Evolutionary conservation across 768 basidiomycete species (phyloP).

Genomic region (Clitopilus passeckerianus): DNA sequence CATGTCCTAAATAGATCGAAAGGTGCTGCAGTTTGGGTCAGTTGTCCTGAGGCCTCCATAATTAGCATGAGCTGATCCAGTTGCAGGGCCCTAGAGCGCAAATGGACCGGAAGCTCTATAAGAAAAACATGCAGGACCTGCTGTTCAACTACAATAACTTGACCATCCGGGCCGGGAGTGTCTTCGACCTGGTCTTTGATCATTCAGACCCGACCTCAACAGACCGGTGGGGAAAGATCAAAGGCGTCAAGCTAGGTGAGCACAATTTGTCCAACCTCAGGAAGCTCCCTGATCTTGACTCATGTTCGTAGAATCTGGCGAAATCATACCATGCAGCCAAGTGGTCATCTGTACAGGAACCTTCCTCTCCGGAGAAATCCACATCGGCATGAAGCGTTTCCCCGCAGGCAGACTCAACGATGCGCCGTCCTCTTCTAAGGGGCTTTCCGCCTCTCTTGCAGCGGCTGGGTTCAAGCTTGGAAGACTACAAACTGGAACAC

Average conservation of each 20-base stretch:
- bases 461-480: slow-evolving; percentile 78
- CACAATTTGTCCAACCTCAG: background rate
- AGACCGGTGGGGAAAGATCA: slow-evolving; percentile 45
- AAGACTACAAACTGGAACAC: slow-evolving; percentile 82
- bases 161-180: slow-evolving; percentile 65
- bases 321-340: slow-evolving; percentile 69
- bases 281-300: background rate
- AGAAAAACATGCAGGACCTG: slow-evolving; percentile 70
- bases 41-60: slow-evolving; percentile 9
- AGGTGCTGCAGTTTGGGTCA: slow-evolving; percentile 86
- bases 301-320: slow-evolving; percentile 55
- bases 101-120: slow-evolving; percentile 83
- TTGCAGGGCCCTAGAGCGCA: slow-evolving; percentile 85
- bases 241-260: slow-evolving; percentile 67
- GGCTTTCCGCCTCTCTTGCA: slow-evolving; percentile 71
- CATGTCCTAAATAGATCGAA: slow-evolving; percentile 81
- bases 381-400: slow-evolving; percentile 74
- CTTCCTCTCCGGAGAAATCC: slow-evolving; percentile 87
- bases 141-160: slow-evolving; percentile 66
- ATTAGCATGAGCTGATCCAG: background rate
- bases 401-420: slow-evolving; percentile 78
- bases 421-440: slow-evolving; percentile 50
- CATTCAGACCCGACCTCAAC: slow-evolving; percentile 26
- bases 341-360: slow-evolving; percentile 91
- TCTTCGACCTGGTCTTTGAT: slow-evolving; percentile 74